Percentiles rank a stretch among this genome's conserved stretches.
These are phyloP conservation scores for Melampsora abietis-canadensis DNA, from an alignment of 1,284 basidiomycete genomes.

Conservation along the genomic window DNA sequence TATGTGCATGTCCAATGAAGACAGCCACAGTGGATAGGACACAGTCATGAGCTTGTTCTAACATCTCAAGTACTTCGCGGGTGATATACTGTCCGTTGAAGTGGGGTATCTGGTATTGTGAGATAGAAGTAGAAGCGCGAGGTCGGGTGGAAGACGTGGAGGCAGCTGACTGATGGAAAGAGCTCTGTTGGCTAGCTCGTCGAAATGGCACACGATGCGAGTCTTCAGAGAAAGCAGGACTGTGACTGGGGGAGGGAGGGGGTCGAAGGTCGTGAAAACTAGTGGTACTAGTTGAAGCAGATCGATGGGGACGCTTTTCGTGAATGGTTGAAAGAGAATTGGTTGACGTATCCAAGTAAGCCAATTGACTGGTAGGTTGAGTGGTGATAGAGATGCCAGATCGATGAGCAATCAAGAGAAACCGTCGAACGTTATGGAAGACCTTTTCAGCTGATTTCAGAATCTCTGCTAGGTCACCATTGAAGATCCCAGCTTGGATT, in stretches of 20 bases:
- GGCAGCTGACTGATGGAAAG: constrained; percentile 54
- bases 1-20: constrained; percentile 93
- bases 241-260: too few relatives aligned
- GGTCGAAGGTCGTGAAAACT: too few relatives aligned
- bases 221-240: too few relatives aligned
- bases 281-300: background rate
- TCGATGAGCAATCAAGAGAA: constrained; percentile 12
- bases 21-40: constrained; percentile 90
- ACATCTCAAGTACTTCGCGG: constrained; percentile 66
- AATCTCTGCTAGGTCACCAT: constrained; percentile 53
- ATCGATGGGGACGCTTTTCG: constrained; percentile 1
- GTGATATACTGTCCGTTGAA: constrained; percentile 50
- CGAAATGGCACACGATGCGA: background rate
- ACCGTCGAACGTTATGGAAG: constrained; percentile 54
- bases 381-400: background rate
- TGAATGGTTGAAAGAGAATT: background rate
- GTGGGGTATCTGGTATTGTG: constrained; percentile 50
- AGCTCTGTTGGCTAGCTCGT: background rate
- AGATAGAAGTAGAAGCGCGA: constrained; percentile 60
- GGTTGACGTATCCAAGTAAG: constrained; percentile 16
- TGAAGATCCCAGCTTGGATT: background rate
- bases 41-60: constrained; percentile 72
- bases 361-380: background rate
- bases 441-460: constrained; percentile 56
- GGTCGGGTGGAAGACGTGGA: constrained; percentile 63